These are phyloP conservation scores for Rhodotorula sp. DNA, from an alignment of 1,284 basidiomycete species.

Conservation along the genomic window DNA sequence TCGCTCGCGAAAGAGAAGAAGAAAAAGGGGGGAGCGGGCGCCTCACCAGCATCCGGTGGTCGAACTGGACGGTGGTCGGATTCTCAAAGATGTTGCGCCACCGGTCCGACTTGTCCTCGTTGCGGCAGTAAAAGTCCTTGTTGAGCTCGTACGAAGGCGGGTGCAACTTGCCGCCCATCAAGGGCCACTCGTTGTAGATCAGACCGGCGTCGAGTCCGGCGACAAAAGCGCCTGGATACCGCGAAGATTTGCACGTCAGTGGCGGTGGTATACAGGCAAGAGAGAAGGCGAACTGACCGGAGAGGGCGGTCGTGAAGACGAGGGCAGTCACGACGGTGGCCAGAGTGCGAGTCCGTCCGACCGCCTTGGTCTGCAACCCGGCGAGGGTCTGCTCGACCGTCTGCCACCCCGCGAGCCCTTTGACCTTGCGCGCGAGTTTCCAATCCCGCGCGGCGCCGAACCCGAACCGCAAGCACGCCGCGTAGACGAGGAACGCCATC, in stretches of 20 bases:
- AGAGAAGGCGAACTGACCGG: constrained; percentile 57
- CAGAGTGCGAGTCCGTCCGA: constrained; percentile 62
- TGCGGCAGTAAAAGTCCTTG: constrained; percentile 68
- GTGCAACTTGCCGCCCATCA: constrained; percentile 78
- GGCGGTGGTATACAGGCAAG: fast-evolving
- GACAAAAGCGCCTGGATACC: constrained; percentile 79
- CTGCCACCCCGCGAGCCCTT: constrained; percentile 48
- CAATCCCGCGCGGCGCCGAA: constrained; percentile 76
- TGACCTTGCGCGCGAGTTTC: constrained; percentile 62
- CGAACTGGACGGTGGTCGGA: constrained; percentile 94
- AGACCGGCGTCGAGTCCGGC: constrained; percentile 96
- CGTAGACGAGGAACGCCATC: constrained; percentile 84
- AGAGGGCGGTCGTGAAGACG: constrained; percentile 85
- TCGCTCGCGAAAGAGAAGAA: too few relatives aligned
- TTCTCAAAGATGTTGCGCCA: constrained; percentile 96
- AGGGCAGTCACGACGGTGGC: constrained; percentile 67
- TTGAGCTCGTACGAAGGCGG: constrained; percentile 84
- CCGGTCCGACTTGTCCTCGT: constrained; percentile 64
- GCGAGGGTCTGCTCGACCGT: constrained; percentile 45
- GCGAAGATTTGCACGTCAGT: not conserved
- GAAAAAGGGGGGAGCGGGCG: too few relatives aligned
- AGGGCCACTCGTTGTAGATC: constrained; percentile 95
- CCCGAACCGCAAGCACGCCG: constrained; percentile 84
- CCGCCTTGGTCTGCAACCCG: constrained; percentile 59
- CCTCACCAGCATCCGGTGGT: constrained; percentile 85